A percentile compares a stretch with the other conserved stretches of the same genome.
phyloP scores from a whole-genome alignment of 768 basidiomycete genomes.

The Strobilomyces dryophilus region DNA sequence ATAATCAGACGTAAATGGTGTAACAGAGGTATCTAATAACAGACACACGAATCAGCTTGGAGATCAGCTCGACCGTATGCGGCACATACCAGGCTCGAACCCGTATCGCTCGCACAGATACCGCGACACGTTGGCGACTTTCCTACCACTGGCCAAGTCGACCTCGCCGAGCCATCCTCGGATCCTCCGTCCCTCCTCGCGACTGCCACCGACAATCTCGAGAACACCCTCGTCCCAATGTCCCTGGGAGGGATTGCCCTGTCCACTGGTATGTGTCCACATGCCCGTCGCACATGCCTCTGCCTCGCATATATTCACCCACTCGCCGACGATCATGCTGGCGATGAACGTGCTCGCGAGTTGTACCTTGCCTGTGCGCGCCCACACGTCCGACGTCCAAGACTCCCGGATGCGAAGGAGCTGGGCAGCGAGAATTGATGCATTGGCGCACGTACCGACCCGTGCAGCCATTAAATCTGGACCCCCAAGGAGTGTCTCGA shows the following conservation, averaged over 20 bases:
- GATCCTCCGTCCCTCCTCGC: constrained; percentile 69
- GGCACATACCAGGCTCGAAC: constrained; percentile 61
- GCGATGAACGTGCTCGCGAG: constrained; percentile 74
- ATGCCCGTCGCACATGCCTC: constrained; percentile 78
- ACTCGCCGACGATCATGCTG: constrained; percentile 66
- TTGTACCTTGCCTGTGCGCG: constrained; percentile 69
- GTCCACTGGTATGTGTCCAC: constrained; percentile 52
- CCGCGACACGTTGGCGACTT: constrained; percentile 61
- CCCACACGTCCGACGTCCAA: constrained; percentile 76
- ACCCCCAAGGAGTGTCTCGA: constrained; percentile 73
- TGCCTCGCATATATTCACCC: constrained; percentile 68
- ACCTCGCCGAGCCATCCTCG: constrained; percentile 83
- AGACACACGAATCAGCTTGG: neutral
- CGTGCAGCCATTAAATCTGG: constrained; percentile 74
- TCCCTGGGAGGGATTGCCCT: constrained; percentile 34
- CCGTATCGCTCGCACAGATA: constrained; percentile 80
- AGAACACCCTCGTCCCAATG: constrained; percentile 79
- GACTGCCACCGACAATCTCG: constrained; percentile 72
- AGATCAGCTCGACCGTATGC: too few relatives aligned
- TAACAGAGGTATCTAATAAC: constrained; percentile 58
- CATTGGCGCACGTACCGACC: constrained; percentile 68
- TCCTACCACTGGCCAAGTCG: constrained; percentile 59
- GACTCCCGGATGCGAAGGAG: constrained; percentile 74
- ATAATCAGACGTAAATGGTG: constrained; percentile 74
- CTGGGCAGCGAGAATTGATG: constrained; percentile 71